A percentile compares a stretch with the other conserved stretches of the same genome.
phyloP scores from a whole-genome alignment of 768 basidiomycete species.

The Rhizopogon salebrosus region DNA sequence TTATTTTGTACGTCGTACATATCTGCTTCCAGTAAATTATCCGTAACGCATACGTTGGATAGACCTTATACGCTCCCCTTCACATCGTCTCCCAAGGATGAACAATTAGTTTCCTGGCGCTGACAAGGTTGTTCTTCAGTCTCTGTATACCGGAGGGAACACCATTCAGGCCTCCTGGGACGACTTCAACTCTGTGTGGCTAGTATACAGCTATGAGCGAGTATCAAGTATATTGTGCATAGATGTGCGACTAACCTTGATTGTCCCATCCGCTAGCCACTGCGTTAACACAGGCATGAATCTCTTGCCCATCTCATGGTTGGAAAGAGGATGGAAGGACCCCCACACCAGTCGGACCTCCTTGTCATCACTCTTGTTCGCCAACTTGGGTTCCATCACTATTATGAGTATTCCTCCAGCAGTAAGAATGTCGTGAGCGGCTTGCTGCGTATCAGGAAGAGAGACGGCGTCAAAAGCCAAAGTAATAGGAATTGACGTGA shows the following conservation, averaged over 20 bases:
- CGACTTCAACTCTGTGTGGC: conserved; percentile 34
- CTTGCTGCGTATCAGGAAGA: conserved; percentile 26
- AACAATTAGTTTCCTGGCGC: conserved; percentile 34
- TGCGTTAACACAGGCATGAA: conserved; percentile 7
- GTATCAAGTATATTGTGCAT: not conserved
- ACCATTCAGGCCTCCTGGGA: conserved; percentile 34
- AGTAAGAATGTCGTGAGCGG: conserved; percentile 26
- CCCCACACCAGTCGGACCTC: not conserved
- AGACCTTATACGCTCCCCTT: conserved; percentile 25
- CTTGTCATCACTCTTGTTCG: conserved; percentile 1
- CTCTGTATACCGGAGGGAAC: conserved; percentile 28
- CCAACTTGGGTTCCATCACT: not conserved
- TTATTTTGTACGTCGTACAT: conserved; percentile 26
- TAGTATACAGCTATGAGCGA: not conserved
- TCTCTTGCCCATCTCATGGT: conserved; percentile 4
- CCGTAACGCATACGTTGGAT: not conserved
- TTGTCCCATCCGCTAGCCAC: conserved; percentile 12
- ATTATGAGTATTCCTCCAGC: conserved; percentile 25
- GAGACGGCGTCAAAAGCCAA: conserved; percentile 24
- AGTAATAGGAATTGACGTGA: conserved; percentile 9
- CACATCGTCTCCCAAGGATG: conserved; percentile 28
- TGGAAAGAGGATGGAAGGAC: not conserved
- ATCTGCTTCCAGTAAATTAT: no score
- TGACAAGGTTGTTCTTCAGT: conserved; percentile 32
- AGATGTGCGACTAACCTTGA: conserved; percentile 11